A percentile compares a stretch with the other conserved stretches of the same genome.
These are phyloP conservation scores for Amauroascus niger DNA, from an alignment of 2,329 filamentous ascomycete species.

Conservation along the genomic window DNA sequence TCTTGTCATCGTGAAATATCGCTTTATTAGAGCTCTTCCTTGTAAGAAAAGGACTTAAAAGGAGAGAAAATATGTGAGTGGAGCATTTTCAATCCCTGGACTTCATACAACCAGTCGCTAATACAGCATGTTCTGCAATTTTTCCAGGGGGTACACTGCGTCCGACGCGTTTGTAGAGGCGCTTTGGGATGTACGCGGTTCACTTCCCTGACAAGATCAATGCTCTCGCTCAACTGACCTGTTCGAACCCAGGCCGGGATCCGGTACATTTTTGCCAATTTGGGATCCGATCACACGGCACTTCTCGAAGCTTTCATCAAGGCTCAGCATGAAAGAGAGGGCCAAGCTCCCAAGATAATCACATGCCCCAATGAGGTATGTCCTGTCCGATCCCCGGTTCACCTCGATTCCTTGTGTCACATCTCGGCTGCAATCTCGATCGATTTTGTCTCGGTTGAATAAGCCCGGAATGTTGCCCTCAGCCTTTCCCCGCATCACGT, in stretches of 20 bases:
- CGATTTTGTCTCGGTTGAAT: background rate
- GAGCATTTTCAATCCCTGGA: background rate
- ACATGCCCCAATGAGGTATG: slow-evolving; percentile 69
- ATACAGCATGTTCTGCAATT: background rate
- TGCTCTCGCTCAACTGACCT: background rate
- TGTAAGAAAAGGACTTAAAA: no score
- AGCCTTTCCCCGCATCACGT: slow-evolving; percentile 4
- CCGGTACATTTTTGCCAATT: slow-evolving; percentile 45
- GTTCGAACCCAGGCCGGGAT: slow-evolving; percentile 37
- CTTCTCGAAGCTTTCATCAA: slow-evolving; percentile 75
- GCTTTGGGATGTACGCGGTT: slow-evolving; percentile 57
- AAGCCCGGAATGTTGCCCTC: background rate
- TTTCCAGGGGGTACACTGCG: slow-evolving; percentile 49
- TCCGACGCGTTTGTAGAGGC: slow-evolving; percentile 77
- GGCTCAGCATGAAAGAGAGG: slow-evolving; percentile 56
- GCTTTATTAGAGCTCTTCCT: no score
- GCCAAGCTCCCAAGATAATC: slow-evolving; percentile 60
- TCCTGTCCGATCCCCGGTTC: background rate
- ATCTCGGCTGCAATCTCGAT: background rate
- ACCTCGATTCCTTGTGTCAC: background rate
- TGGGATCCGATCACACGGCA: slow-evolving; percentile 55
- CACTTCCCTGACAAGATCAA: background rate
- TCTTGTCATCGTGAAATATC: no score
- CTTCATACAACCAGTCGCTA: background rate
- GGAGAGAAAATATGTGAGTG: background rate